These are phyloP conservation scores for Epichloe amarillans DNA, from an alignment of 2,329 filamentous ascomycete species.

Conservation along the genomic window DNA sequence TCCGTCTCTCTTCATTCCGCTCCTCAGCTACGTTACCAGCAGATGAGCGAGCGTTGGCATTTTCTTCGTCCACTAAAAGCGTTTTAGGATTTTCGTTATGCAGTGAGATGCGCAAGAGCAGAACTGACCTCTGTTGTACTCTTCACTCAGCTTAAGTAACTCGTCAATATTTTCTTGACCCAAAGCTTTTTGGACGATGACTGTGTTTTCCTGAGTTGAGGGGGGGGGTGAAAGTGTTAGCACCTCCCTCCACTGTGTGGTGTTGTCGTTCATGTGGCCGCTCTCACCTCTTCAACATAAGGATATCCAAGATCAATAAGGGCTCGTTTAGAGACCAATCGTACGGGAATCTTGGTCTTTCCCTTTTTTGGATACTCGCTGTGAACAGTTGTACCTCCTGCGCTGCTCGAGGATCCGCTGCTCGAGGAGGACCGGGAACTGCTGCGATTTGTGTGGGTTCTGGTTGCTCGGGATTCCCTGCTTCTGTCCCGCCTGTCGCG, in stretches of 20 bases:
- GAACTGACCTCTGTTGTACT: constrained; percentile 47
- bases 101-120: neutral
- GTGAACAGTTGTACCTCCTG: constrained; percentile 36
- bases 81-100: neutral
- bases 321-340: constrained; percentile 66
- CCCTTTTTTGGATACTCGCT: constrained; percentile 70
- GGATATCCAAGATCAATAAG: constrained; percentile 78
- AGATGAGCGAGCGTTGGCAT: constrained; percentile 31
- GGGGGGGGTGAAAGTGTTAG: neutral
- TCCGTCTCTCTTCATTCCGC: constrained; percentile 24
- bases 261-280: constrained; percentile 5
- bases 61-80: constrained; percentile 28
- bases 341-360: constrained; percentile 76
- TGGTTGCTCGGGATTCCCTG: constrained; percentile 26
- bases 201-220: constrained; percentile 51
- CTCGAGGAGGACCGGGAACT: constrained; percentile 33
- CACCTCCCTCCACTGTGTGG: neutral
- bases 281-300: constrained; percentile 67
- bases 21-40: constrained; percentile 36
- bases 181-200: constrained; percentile 72
- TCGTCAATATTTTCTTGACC: constrained; percentile 88
- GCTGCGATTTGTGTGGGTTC: constrained; percentile 24
- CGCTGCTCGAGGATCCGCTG: constrained; percentile 33
- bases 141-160: constrained; percentile 69
- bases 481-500: constrained; percentile 30